phyloP scores from a whole-genome alignment of 345 rosid species.

The Kandelia obovata region DNA sequence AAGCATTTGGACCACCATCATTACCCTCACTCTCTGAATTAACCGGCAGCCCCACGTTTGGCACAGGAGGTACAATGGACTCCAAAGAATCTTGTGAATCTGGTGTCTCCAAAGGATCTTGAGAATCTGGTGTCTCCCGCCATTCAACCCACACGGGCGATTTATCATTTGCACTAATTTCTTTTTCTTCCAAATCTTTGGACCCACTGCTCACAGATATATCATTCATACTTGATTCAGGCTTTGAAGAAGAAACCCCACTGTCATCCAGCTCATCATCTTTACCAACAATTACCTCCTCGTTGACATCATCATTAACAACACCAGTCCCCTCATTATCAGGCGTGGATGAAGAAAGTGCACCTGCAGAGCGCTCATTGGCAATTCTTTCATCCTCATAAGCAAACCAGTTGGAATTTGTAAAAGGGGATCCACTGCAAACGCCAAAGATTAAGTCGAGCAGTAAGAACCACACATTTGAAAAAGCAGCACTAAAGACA shows the following conservation, averaged over 20 bases:
- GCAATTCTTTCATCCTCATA: conserved; percentile 67
- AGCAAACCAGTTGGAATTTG: conserved; percentile 92
- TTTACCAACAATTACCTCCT: conserved; percentile 42
- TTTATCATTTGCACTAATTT: conserved; percentile 38
- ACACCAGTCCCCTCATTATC: conserved; percentile 41
- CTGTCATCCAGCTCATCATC: conserved; percentile 47
- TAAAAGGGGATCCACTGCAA: conserved; percentile 73
- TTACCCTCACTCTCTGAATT: conserved; percentile 31
- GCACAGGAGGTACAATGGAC: conserved; percentile 33
- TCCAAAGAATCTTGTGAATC: conserved; percentile 42
- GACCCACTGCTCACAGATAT: conserved; percentile 28
- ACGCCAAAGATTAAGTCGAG: conserved; percentile 10
- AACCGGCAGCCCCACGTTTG: conserved; percentile 43
- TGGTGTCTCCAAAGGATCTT: conserved; percentile 50
- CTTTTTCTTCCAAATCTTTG: conserved; percentile 41
- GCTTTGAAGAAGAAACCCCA: conserved; percentile 42
- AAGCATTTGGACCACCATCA: conserved; percentile 19
- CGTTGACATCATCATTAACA: conserved; percentile 27
- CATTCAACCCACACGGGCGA: conserved; percentile 77
- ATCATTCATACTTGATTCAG: conserved; percentile 41
- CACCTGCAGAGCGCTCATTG: conserved; percentile 46
- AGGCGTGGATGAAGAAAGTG: conserved; percentile 62
- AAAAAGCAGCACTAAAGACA: too few relatives aligned
- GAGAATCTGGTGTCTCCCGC: conserved; percentile 62
- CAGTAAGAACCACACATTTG: neutral